phyloP scores from a whole-genome alignment of 2,329 filamentous ascomycete genomes.

The Fusarium sambucinum region DNA sequence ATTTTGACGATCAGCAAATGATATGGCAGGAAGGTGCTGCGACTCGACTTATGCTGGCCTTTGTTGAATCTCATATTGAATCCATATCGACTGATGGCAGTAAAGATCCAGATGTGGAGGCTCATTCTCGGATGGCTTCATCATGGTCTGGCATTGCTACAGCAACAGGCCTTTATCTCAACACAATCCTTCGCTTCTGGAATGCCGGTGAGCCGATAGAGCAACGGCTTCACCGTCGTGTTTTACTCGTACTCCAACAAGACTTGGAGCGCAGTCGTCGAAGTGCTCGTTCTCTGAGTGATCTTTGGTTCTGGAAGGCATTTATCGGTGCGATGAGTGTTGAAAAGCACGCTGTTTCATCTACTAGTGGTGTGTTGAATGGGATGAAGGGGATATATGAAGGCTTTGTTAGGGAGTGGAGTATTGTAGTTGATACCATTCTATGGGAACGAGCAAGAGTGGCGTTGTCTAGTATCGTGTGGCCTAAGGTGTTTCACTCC shows the following conservation, averaged over 20 bases:
- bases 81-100: slow-evolving; percentile 1
- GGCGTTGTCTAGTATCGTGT: slow-evolving; percentile 12
- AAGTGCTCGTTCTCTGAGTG: background rate
- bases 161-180: slow-evolving; percentile 28
- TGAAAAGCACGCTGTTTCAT: background rate
- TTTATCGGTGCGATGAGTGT: slow-evolving; percentile 39
- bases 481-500: slow-evolving; percentile 9
- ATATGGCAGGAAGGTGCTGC: slow-evolving; percentile 40
- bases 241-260: slow-evolving; percentile 25
- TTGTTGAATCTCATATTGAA: slow-evolving; percentile 32
- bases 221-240: slow-evolving; percentile 16
- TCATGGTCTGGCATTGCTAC: slow-evolving; percentile 35
- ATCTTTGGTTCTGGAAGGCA: slow-evolving; percentile 42
- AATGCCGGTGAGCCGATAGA: slow-evolving; percentile 39
- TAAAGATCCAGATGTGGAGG: rapidly evolving
- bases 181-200: slow-evolving; percentile 28
- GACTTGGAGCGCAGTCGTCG: slow-evolving; percentile 13
- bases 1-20: background rate
- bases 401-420: slow-evolving; percentile 25
- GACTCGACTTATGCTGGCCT: slow-evolving; percentile 27
- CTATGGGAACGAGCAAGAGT: slow-evolving; percentile 15
- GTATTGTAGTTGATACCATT: background rate
- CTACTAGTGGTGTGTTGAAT: background rate
- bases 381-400: slow-evolving; percentile 1
- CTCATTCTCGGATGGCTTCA: background rate